Evolutionary conservation across 2,329 filamentous ascomycete species (phyloP), one percentile per base, ranked within the genome.

Genomic region (Thelonectria blattea): DNA sequence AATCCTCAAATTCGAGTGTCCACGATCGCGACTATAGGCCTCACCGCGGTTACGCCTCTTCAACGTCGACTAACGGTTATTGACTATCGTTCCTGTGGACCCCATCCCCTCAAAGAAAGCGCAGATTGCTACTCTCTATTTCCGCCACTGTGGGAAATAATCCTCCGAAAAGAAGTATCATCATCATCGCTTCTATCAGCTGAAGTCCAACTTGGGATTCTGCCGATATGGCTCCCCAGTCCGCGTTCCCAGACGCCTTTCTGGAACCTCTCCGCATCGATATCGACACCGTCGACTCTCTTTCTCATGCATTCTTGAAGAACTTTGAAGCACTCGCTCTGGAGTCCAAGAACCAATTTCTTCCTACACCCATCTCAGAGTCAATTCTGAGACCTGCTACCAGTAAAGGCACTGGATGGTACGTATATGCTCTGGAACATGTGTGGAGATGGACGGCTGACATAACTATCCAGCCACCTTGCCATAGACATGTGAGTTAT

Each of bases 401-500:
- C 20, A 73, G 77, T 39, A 69, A 71, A 53, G 75, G 78, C 63
- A 77, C 76, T 60, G 80, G 81, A 71, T 74, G 83, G 85, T 83
- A 76, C 76, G 85, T 76, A 15, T 14, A 34, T 12, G 20, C n/a
- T n/a, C 30, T 30, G 2, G 45, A 47, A n/a, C 12, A 7, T 30
- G 22, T 9, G 2, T 47, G 12, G 15, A 22, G 27, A 22, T 17
- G 45, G 14, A 8, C 22, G 20, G 20, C 65, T 70, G 51, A 70
- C 58, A 24, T 20, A 39, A 10, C 48, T 20, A 45, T 51, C 20
- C 67, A 88, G 85, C 63, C 83, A 85, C 75, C 81, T 83, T 64
- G 88, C 81, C 59, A 88, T 88, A 75, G 89, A 87, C 76, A 88
- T 87, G 88, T 90, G 76, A 82, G 83, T 68, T 68, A 49, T 32